These are phyloP conservation scores for Trypanosoma theileri DNA, from an alignment of 208 protist species.

Conservation along the genomic window DNA sequence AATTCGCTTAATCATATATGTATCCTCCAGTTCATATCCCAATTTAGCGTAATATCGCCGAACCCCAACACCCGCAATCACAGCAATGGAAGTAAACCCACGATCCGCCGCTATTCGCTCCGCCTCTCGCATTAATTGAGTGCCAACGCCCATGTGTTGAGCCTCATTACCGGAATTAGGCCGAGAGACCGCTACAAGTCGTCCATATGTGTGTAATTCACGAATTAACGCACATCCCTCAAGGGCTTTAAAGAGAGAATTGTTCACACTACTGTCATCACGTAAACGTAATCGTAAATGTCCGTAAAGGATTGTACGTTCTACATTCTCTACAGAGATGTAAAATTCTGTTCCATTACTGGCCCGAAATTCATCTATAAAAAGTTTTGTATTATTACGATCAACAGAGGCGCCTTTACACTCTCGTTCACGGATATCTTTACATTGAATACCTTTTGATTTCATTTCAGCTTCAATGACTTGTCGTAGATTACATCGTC, in stretches of 20 bases:
- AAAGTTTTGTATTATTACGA: conserved; percentile 58
- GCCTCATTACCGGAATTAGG: conserved; percentile 90
- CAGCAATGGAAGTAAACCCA: conserved; percentile 90
- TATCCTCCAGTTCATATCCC: conserved; percentile 92
- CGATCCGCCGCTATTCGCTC: conserved; percentile 94
- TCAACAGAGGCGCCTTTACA: conserved; percentile 81
- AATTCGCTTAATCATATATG: conserved; percentile 87
- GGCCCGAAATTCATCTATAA: conserved; percentile 74
- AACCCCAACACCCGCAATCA: conserved; percentile 98
- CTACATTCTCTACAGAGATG: conserved; percentile 79
- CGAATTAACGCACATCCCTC: conserved; percentile 94
- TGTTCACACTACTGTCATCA: conserved; percentile 44
- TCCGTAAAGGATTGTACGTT: conserved; percentile 85
- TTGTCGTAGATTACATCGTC: conserved; percentile 98
- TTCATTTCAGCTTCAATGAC: conserved; percentile 95
- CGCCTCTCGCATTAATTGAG: conserved; percentile 97
- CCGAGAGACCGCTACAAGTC: conserved; percentile 67
- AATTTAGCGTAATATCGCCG: conserved; percentile 98
- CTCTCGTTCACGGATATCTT: conserved; percentile 95
- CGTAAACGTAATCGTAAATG: conserved; percentile 85
- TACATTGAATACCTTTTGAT: conserved; percentile 87
- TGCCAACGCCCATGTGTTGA: conserved; percentile 98
- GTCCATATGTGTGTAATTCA: conserved; percentile 98
- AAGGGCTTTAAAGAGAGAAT: conserved; percentile 88
- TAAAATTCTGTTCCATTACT: conserved; percentile 85